Evolutionary conservation across 805 yeast genomes (phyloP).

Genomic region (Saccharomyces eubayanus): DNA sequence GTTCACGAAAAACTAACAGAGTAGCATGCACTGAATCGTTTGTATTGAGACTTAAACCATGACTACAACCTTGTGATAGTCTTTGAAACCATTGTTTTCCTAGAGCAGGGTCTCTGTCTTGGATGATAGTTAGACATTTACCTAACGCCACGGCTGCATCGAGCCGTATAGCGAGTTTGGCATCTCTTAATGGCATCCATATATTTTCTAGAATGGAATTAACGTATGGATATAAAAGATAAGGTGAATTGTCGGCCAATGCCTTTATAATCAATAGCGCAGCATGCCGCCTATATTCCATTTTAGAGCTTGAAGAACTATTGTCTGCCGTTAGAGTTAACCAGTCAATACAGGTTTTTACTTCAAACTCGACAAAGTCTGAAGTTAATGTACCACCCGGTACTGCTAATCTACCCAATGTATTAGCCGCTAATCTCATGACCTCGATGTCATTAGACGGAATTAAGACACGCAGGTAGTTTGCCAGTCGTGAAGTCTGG

Average conservation of each 20-base stretch:
- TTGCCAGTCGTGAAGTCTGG: conserved; percentile 85
- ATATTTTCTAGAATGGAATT: conserved; percentile 71
- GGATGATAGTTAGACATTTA: conserved; percentile 68
- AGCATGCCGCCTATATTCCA: conserved; percentile 81
- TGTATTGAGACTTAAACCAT: conserved; percentile 44
- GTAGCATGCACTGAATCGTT: conserved; percentile 83
- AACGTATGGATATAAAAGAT: conserved; percentile 68
- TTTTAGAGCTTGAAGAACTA: conserved; percentile 48
- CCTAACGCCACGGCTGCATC: conserved; percentile 81
- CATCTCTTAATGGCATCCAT: conserved; percentile 82
- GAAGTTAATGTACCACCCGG: conserved; percentile 87
- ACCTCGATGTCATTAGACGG: conserved; percentile 77
- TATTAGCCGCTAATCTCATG: conserved; percentile 78
- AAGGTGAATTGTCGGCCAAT: conserved; percentile 80
- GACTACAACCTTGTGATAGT: conserved; percentile 59
- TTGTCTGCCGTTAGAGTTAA: conserved; percentile 47
- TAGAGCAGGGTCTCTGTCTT: conserved; percentile 64
- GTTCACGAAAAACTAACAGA: conserved; percentile 69
- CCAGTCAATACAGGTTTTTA: conserved; percentile 85
- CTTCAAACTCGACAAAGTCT: conserved; percentile 88
- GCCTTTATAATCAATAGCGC: conserved; percentile 78
- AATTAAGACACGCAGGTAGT: conserved; percentile 70
- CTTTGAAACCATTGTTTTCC: conserved; percentile 69
- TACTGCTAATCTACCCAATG: conserved; percentile 80
- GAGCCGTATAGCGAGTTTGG: conserved; percentile 60